A percentile compares a stretch with the other conserved stretches of the same genome.
Conservation (phyloP, 2,329 filamentous ascomycete genomes). For the Ophidiomyces ophidiicola region DNA sequence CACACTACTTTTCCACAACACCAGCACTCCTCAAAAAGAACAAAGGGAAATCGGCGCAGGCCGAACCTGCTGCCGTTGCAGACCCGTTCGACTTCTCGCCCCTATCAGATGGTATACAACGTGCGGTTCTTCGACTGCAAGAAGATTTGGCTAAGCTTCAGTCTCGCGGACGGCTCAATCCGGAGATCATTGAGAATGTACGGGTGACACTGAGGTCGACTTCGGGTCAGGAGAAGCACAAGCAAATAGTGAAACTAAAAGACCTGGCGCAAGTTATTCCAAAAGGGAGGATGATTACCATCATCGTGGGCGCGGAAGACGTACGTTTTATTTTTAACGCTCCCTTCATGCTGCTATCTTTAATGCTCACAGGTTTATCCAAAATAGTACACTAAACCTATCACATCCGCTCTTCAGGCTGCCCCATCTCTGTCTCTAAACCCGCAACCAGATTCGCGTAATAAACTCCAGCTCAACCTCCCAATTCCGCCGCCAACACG, state of each 20-base stretch:
- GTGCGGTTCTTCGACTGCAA: conserved; percentile 45
- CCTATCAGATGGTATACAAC: conserved; percentile 45
- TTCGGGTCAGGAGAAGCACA: conserved; percentile 37
- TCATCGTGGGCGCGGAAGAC: conserved; percentile 53
- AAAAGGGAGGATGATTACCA: conserved; percentile 47
- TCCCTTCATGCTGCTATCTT: not conserved
- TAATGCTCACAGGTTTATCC: not conserved
- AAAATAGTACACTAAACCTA: conserved; percentile 34
- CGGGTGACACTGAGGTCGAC: conserved; percentile 48
- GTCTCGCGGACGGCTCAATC: conserved; percentile 51
- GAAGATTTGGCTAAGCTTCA: conserved; percentile 51
- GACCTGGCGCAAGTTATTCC: conserved; percentile 57
- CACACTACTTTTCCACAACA: conserved; percentile 37
- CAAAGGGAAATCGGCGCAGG: conserved; percentile 39
- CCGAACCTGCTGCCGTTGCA: conserved; percentile 24
- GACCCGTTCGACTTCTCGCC: conserved; percentile 51
- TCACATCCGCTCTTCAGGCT: conserved; percentile 32
- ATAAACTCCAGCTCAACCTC: conserved; percentile 35
- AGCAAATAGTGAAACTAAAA: conserved; percentile 43
- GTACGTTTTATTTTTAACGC: conserved; percentile 31
- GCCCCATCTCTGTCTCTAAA: conserved; percentile 34
- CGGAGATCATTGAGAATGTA: conserved; percentile 48
- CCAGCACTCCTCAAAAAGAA: conserved; percentile 38
- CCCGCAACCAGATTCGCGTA: conserved; percentile 33
- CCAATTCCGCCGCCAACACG: conserved; percentile 37